Evolutionary conservation across 169 alveolate species (phyloP).

Genomic region (Plasmodium reichenowi): DNA sequence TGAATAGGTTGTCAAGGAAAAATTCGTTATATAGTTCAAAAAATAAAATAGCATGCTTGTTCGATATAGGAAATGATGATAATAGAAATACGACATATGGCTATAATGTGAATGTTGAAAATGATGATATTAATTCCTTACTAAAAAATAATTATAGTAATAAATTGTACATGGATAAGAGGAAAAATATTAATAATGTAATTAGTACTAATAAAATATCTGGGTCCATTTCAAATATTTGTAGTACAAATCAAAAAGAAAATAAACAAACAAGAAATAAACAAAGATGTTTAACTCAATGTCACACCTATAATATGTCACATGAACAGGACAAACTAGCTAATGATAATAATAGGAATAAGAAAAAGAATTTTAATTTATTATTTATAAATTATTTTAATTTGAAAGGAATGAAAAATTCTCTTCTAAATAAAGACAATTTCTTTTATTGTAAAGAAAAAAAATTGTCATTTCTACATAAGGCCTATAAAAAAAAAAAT

Average conservation of each 20-base stretch:
- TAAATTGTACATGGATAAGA: background rate
- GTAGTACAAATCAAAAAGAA: background rate
- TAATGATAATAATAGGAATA: background rate
- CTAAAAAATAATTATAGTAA: too few relatives aligned
- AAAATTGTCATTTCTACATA: background rate
- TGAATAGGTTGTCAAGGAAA: conserved; percentile 5
- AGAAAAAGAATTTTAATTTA: background rate
- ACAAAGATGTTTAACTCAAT: background rate
- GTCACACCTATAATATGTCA: too few relatives aligned
- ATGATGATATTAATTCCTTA: too few relatives aligned
- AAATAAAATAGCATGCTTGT: conserved; percentile 14
- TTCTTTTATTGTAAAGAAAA: background rate
- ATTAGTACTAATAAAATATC: background rate
- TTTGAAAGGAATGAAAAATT: background rate
- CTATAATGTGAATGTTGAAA: too few relatives aligned
- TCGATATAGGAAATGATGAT: conserved; percentile 10
- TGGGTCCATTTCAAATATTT: too few relatives aligned
- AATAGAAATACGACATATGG: background rate
- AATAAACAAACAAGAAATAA: background rate
- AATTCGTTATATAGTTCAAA: conserved; percentile 5
- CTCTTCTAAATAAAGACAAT: conserved; percentile 7
- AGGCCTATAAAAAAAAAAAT: background rate
- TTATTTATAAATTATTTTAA: conserved; percentile 27
- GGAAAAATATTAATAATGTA: background rate
- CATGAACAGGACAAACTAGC: too few relatives aligned